Base-by-base conservation (phyloP, 2,329 filamentous ascomycete species). In the Fusarium subtropicale region DNA sequence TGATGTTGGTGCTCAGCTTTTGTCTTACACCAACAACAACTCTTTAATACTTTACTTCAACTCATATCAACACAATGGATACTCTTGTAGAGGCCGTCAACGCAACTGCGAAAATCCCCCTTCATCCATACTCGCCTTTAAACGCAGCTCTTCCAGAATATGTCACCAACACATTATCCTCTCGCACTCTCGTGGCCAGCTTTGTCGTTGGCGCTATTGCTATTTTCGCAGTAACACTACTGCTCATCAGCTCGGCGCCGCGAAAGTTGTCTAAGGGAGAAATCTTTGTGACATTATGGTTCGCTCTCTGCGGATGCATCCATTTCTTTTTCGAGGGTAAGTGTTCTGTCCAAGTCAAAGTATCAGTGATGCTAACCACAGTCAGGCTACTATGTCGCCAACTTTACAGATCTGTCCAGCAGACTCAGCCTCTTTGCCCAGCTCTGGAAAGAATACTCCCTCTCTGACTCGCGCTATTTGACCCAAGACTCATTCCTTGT, bases 121-220 rank as follows among this genome's bases (percentile, higher is more conserved):
- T 51, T 20, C 90, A 94, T 76, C 91, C 91, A 1, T 94, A 92
- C 81, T 93, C 91, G 75, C 92, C 92, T 7, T 75, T 89, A 24
- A 86, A 88, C 55, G 85, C 88, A 38, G 80, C 83, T 20, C 86
- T 95, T 60, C 79, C 84, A 4, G 85, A 83, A 64, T 94, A 92
- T 78, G 80, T 88, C 44, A 85, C 89, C 71, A 94, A 94, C 76
- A 85, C 89, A 62, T 84, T 85, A 75, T 82, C 85, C 47, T 85
- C 91, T 7, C 76, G 85, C 1, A 80, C 84, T 7, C 84, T 94
- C 9, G 83, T 93, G 13, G 77, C 79, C 38, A 82, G 83, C 56
- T 93, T 94, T 72, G 83, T 84, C 13, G 80, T 81, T 7, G 86
- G 85, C 24, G 88, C 87, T 73, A 78, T 81, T 1, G 79, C 79